Evolutionary conservation across 1,139 yeast species (phyloP).

Genomic region (Zygosaccharomyces pseudobailii): DNA sequence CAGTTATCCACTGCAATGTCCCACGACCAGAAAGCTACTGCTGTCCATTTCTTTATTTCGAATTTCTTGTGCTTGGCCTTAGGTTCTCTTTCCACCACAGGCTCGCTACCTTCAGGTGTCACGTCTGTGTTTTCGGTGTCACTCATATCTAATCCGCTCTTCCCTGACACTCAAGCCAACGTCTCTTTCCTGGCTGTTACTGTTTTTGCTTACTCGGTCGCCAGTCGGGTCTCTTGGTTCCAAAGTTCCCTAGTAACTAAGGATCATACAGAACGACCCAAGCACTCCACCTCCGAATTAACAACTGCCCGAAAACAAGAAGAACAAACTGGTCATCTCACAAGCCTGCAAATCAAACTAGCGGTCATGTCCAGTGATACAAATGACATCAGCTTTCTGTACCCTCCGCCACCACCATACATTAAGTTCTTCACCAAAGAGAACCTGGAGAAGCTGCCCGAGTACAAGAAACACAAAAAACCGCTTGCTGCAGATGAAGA

Average conservation of each 20-base stretch:
- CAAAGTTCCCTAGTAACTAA: background rate
- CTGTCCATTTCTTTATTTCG: constrained; percentile 88
- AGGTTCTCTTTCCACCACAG: constrained; percentile 12
- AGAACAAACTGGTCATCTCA: background rate
- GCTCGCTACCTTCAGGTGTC: constrained; percentile 15
- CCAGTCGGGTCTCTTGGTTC: background rate
- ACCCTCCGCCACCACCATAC: constrained; percentile 84
- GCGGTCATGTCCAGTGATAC: constrained; percentile 24
- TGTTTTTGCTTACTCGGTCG: too few species aligned
- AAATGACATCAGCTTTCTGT: constrained; percentile 51
- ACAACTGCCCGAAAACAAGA: background rate
- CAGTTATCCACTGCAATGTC: constrained; percentile 94
- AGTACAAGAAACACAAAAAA: constrained; percentile 23
- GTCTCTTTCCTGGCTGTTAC: background rate
- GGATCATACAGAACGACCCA: background rate
- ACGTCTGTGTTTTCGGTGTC: constrained; percentile 24
- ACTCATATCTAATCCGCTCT: constrained; percentile 10
- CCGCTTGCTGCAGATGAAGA: constrained; percentile 16
- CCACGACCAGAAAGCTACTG: constrained; percentile 99
- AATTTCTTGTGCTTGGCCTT: constrained; percentile 46
- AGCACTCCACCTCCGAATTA: background rate
- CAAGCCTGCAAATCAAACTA: background rate
- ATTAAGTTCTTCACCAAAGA: constrained; percentile 62
- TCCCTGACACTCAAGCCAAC: background rate
- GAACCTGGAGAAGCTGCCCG: constrained; percentile 43